Evolutionary conservation across 2,329 filamentous ascomycete genomes (phyloP).

Genomic region (Exophiala viscosa): DNA sequence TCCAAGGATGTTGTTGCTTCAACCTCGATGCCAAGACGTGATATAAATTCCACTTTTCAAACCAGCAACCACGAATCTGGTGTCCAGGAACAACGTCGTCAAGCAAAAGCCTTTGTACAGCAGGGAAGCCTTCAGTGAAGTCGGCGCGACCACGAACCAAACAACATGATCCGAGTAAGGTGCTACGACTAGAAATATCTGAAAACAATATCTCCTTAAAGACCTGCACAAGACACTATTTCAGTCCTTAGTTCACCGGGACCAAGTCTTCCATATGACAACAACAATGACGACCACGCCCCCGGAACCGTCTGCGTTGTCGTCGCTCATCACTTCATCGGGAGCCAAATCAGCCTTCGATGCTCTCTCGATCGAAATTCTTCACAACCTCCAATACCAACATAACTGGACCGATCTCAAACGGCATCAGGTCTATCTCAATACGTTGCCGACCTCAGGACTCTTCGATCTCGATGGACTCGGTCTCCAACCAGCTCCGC

Average conservation of each 20-base stretch:
- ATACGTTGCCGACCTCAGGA: constrained; percentile 33
- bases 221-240: too few relatives aligned
- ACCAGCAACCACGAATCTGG: too few relatives aligned
- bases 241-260: neutral
- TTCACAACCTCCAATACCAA: constrained; percentile 62
- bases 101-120: too few relatives aligned
- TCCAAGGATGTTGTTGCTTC: too few relatives aligned
- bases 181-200: too few relatives aligned
- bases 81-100: too few relatives aligned
- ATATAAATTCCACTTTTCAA: too few relatives aligned
- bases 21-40: too few relatives aligned
- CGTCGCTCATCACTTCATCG: constrained; percentile 37
- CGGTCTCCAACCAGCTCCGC: constrained; percentile 1
- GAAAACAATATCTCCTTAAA: too few relatives aligned
- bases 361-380: constrained; percentile 55
- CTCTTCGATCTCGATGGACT: constrained; percentile 12
- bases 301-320: constrained; percentile 39
- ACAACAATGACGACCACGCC: neutral
- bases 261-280: neutral
- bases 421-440: constrained; percentile 34
- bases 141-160: too few relatives aligned
- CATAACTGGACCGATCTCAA: constrained; percentile 59
- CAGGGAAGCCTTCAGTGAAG: too few relatives aligned
- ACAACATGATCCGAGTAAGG: too few relatives aligned
- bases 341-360: constrained; percentile 30